Base-by-base conservation (phyloP, 1,284 basidiomycete genomes). In the Apiotrichum mycotoxinovorans region DNA sequence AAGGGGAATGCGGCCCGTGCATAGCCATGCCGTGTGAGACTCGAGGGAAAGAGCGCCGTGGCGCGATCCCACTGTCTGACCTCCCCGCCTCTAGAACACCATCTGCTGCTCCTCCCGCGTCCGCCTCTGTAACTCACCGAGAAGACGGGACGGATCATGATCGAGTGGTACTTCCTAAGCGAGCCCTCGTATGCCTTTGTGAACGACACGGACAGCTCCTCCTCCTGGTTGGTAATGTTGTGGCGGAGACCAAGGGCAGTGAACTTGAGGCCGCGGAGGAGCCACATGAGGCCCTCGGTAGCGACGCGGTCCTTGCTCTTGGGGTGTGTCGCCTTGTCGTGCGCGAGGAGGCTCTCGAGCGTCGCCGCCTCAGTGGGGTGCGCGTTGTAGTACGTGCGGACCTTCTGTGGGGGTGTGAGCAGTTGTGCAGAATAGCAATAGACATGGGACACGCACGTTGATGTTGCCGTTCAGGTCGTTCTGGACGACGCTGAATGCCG, bases 381-480 rank as follows among this genome's bases (percentile, higher is more conserved):
- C 4, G 85, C 83, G 40, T 87, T 80, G 73, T 90, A 89, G 47
- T 92, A 86, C 17, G 84, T 82, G 60, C 87, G 85, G 57, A 97
- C 86, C 92, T 96, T 96, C 93, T 95, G 69, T 40, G 45, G 45
- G 17, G 27, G 41, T 23, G 56, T 46, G 18, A 52, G 56, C 33
- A 18, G 14, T 27, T 33, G 20, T 18, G 18, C 17, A 14, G 46
- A 7, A 26, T 30, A 38, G 37, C 37, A 3, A n/a, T 11, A 14
- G 26, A 27, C 44, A 20, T 2, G 18, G 12, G 30, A 20, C 10
- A 72, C 86, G 71, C 68, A 94, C 92, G 54, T 81, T 80, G 75
- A 98, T 96, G 79, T 99, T 99, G 26, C 92, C 91, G 58, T 84
- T 89, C 67, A 99, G 76, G 79, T 99, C 96, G 65, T 77, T 84